Base-by-base conservation (phyloP, 108 stramenopile genomes). In the Fragilaria radians region DNA sequence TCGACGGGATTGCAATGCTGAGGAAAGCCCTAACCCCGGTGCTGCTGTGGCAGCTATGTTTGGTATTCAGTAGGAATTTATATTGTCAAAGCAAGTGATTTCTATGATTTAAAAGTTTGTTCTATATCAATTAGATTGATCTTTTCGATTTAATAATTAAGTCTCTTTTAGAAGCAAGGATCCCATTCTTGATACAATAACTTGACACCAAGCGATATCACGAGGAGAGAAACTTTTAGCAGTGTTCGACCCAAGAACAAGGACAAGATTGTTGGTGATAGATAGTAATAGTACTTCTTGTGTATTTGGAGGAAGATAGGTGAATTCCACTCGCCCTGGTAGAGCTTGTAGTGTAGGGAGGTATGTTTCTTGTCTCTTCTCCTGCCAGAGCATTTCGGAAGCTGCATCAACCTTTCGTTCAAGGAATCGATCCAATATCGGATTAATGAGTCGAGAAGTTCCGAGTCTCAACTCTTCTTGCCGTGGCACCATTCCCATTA, bases 271-370 rank as follows among this genome's bases (percentile, higher is more conserved):
- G 4, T 11, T 69, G 22, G 58, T 48, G 22, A 63, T 27, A 0
- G 90, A 85, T 14, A 91, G 18, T 51, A 91, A 25, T 52, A 91
- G 52, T 17, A 67, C 85, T 62, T 78, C 79, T 66, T 91, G 90
- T 27, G 86, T 57, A 63, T 91, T 91, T 32, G 48, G 24, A 28
- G 90, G 90, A 53, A 91, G 65, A 60, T 86, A 88, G 0, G 82
- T 79, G 58, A 91, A 82, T 67, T 91, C 90, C 7, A 70, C 75
- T 51, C 68, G 71, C 14, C 90, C 90, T 14, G 90, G 90, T 1
- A 91, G 62, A 28, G 86, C 83, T 63, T 88, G 90, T 42, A 91
- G 68, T 0, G 86, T 91, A 19, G 90, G 90, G 22, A 91, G 72
- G 54, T 91, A 91, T 4, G 86, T 78, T 64, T 91, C 90, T 28